Evolutionary conservation across 768 basidiomycete genomes (phyloP), one percentile per base, ranked within the genome.

Genomic region (Panaeolus cyanescens): DNA sequence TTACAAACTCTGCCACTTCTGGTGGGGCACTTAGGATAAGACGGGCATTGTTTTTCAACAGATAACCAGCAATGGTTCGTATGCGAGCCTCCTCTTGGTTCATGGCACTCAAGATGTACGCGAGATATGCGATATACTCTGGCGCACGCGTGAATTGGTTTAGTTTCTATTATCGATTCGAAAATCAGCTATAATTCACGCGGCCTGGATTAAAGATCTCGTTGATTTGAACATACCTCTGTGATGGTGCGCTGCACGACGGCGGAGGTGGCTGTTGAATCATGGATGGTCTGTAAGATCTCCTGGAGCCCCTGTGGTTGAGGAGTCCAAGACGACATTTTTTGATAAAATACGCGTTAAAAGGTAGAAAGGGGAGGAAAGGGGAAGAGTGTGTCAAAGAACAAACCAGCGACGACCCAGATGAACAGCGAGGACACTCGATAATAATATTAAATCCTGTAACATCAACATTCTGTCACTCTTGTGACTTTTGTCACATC

Each of bases 101-200:
- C 80, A 92, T 78, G 45, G 83, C 81, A 60, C 90, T 88, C 64
- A 99, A 87, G 79, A 98, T 95, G 74, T 96, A 93, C 20, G 92
- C 92, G 64, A 99, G 88, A 84, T 99, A 99, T 60, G 91, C 95
- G 62, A 95, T 89, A 74, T 97, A 99, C 75, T 97, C 95, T 50
- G 95, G 92, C 64, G 90, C 89, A 69, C 89, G 88, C 71, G 92
- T 90, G 75, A 93, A 95, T 63, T 80, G 83, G 74, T 92, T 93
- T 65, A 95, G 83, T 91, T 93, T 93, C 92, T 95, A 67, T 5
- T 54, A 54, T 59, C 50, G 63, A 61, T 50, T 28, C 30, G 22
- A 12, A 28, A 50, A 50, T 50, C 45, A 50, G 45, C 25, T 50
- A 50, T 50, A 28, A 28, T 50, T 12, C 17, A 50, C 45, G 45